Base-by-base conservation (phyloP, 2,329 filamentous ascomycete genomes). In the Paramyrothecium sp. region DNA sequence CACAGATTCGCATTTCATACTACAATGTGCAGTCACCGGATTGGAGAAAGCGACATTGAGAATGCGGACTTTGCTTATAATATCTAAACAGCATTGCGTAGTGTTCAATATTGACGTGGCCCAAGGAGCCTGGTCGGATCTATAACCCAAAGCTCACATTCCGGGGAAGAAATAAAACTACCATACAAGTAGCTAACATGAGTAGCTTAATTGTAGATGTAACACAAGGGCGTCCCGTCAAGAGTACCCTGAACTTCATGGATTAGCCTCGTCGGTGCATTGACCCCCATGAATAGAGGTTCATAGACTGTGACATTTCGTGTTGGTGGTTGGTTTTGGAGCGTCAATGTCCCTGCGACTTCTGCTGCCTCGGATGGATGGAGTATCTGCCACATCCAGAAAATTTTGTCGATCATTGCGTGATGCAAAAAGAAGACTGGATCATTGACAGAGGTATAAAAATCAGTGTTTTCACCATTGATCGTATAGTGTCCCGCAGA, bases 171-270 rank as follows among this genome's bases (percentile, higher is more conserved):
- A n/a, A n/a, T n/a, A n/a, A n/a, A n/a, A n/a, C n/a, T n/a, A n/a
- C n/a, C n/a, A n/a, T n/a, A n/a, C n/a, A n/a, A n/a, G n/a, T n/a
- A n/a, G n/a, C n/a, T n/a, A n/a, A n/a, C n/a, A n/a, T n/a, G n/a
- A n/a, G 38, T 12, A 5, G 33, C 33, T 21, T 30, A 21, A 44
- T 49, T 60, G 50, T 64, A 64, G n/a, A 34, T 48, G 41, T 54
- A 48, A 21, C 44, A 48, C 16, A 48, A 21, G 10, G 44, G 20
- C 19, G 44, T 48, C 19, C 44, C 44, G 19, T 48, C 44, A 10
- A 48, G 10, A 21, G 44, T 48, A 19, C 44, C 44, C n/a, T n/a
- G 16, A 21, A 48, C 10, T n/a, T 48, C 44, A 19, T 48, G 44
- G 7, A 48, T 48, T n/a, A 48, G 10, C 44, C 44, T 48, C 44